These are phyloP conservation scores for Russula abietina DNA, from an alignment of 768 basidiomycete species.

Conservation along the genomic window DNA sequence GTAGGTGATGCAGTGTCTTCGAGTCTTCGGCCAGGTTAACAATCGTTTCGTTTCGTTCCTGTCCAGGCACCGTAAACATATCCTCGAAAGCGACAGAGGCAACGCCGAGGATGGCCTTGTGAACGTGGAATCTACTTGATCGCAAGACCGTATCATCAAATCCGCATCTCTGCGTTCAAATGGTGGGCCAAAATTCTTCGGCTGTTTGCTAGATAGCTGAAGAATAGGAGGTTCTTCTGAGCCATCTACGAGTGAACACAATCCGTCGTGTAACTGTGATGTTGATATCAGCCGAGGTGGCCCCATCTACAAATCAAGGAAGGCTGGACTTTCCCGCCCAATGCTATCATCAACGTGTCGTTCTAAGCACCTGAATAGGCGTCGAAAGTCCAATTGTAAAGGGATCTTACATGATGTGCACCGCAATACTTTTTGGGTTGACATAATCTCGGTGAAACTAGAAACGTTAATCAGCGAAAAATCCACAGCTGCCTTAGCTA, in stretches of 20 bases:
- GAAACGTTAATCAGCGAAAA: background rate
- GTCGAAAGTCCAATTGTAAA: background rate
- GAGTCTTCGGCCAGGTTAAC: background rate
- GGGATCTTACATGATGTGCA: background rate
- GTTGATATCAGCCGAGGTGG: background rate
- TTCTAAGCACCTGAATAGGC: slow-evolving; percentile 4
- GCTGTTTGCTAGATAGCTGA: too few relatives aligned
- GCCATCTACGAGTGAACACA: background rate
- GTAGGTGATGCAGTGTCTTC: slow-evolving; percentile 2
- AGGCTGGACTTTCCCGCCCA: background rate
- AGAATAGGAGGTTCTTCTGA: background rate
- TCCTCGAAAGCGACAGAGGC: too few relatives aligned
- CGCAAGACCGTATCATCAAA: background rate
- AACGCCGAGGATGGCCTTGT: too few relatives aligned
- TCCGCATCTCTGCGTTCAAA: background rate
- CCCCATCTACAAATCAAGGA: too few relatives aligned
- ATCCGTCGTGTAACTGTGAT: background rate
- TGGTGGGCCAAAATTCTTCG: background rate
- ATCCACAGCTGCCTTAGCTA: background rate
- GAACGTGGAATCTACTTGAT: background rate
- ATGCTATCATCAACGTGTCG: background rate
- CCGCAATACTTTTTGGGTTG: background rate
- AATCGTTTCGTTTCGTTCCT: too few relatives aligned
- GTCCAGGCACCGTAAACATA: too few relatives aligned
- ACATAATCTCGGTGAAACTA: background rate